Conservation (phyloP, 306 rosid genomes). For the Erythrophleum fordii region DNA sequence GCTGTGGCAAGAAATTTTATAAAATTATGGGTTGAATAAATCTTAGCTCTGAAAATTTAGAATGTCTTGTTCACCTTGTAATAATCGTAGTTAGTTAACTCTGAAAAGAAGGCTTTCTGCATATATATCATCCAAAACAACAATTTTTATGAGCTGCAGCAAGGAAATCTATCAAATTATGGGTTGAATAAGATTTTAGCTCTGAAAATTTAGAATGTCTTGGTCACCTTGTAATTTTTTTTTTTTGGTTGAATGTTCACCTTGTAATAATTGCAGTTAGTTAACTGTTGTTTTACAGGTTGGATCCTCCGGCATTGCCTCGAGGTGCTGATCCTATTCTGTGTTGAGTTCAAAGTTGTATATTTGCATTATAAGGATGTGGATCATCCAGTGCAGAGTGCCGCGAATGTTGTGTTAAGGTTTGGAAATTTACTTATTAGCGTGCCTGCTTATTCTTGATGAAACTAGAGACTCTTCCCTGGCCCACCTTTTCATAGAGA, state of each 20-base stretch:
- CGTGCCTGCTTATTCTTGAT: background rate
- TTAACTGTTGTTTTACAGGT: conserved; percentile 42
- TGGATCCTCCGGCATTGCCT: conserved; percentile 53
- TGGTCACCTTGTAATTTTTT: too few relatives aligned
- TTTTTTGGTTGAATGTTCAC: too few relatives aligned
- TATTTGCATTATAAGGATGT: conserved; percentile 14
- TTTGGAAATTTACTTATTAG: background rate
- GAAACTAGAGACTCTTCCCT: background rate
- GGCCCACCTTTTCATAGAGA: background rate
- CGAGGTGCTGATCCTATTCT: conserved; percentile 59
- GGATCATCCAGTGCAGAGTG: conserved; percentile 26
- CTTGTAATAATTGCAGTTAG: background rate
- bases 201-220: background rate
- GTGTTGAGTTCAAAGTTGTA: conserved; percentile 40
- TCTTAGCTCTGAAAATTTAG: background rate
- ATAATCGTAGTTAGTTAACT: too few relatives aligned
- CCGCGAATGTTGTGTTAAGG: conserved; percentile 3
- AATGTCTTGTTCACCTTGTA: background rate
- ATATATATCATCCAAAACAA: too few relatives aligned
- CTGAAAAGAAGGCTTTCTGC: too few relatives aligned
- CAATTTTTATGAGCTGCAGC: background rate
- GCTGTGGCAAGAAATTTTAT: background rate
- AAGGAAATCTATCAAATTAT: background rate
- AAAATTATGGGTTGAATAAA: background rate
- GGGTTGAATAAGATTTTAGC: background rate